Evolutionary conservation across 331 rosid genomes (phyloP).

Genomic region (Malus hybrid): DNA sequence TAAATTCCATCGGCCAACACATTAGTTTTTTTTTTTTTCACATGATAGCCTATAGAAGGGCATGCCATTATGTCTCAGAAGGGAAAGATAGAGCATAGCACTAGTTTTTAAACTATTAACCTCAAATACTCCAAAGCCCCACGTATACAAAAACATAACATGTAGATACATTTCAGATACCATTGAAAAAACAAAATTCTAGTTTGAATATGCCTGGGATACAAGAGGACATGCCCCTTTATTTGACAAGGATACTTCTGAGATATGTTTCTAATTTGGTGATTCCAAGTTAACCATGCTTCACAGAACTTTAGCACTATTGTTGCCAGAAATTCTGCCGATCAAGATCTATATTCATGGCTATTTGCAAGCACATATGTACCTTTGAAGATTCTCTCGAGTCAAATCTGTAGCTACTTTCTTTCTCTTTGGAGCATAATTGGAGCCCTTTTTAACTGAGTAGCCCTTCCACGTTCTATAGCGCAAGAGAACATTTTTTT

Average conservation of each 20-base stretch:
- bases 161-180: not conserved
- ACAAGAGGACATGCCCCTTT: not conserved
- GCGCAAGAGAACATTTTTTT: not conserved
- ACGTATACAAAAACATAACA: not conserved
- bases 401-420: constrained; percentile 78
- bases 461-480: constrained; percentile 84
- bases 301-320: not conserved
- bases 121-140: not conserved
- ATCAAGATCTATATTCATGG: not conserved
- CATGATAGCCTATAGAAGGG: not conserved
- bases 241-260: not conserved
- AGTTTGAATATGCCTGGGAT: not conserved
- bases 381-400: constrained; percentile 87
- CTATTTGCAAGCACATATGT: not conserved
- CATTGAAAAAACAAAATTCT: not conserved
- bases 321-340: not conserved
- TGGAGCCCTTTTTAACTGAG: constrained; percentile 61
- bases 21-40: not conserved
- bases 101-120: not conserved
- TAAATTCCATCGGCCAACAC: not conserved
- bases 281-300: not conserved
- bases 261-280: not conserved
- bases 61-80: not conserved
- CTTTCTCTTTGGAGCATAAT: constrained; percentile 86
- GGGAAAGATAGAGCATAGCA: not conserved